Evolutionary conservation across 106 monocot genomes (phyloP).

Genomic region (Dioscorea dumetorum): DNA sequence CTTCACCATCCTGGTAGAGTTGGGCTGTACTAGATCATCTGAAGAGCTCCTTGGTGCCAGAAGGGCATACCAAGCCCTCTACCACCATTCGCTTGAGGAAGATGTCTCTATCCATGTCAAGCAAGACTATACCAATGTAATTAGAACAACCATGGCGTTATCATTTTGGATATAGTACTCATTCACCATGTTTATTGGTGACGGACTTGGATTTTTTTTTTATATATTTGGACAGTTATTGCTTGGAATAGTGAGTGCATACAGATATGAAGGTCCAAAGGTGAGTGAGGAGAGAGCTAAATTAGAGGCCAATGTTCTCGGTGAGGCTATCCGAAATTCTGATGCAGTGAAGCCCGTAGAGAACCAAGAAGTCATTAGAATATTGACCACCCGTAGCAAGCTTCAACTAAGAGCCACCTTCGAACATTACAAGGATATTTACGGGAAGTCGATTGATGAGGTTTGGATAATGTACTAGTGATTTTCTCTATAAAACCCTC

Average conservation of each 20-base stretch:
- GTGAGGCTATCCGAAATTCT: slow-evolving; percentile 20
- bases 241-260: slow-evolving; percentile 57
- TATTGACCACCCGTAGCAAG: slow-evolving; percentile 67
- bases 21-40: slow-evolving; percentile 55
- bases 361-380: slow-evolving; percentile 38
- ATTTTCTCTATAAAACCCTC: not conserved
- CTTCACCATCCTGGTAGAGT: slow-evolving; percentile 46
- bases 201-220: too few species aligned
- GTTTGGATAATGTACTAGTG: not conserved
- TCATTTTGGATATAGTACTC: too few species aligned
- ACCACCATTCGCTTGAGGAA: slow-evolving; percentile 61
- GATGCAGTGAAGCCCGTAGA: slow-evolving; percentile 12
- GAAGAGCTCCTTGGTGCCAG: slow-evolving; percentile 53
- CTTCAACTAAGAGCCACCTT: slow-evolving; percentile 32
- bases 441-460: slow-evolving; percentile 39
- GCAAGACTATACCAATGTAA: slow-evolving; percentile 29
- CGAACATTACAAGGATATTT: slow-evolving; percentile 48
- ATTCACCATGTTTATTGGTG: too few species aligned
- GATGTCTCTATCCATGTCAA: slow-evolving; percentile 57
- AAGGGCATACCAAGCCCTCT: slow-evolving; percentile 59
- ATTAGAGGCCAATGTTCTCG: slow-evolving; percentile 46
- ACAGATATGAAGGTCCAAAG: slow-evolving; percentile 53
- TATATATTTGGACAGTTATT: slow-evolving; percentile 26
- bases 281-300: slow-evolving; percentile 38
- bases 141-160: not conserved